Evolutionary conservation across 2,329 filamentous ascomycete genomes (phyloP), one percentile per base, ranked within the genome.

Genomic region (Fusarium aywerte): DNA sequence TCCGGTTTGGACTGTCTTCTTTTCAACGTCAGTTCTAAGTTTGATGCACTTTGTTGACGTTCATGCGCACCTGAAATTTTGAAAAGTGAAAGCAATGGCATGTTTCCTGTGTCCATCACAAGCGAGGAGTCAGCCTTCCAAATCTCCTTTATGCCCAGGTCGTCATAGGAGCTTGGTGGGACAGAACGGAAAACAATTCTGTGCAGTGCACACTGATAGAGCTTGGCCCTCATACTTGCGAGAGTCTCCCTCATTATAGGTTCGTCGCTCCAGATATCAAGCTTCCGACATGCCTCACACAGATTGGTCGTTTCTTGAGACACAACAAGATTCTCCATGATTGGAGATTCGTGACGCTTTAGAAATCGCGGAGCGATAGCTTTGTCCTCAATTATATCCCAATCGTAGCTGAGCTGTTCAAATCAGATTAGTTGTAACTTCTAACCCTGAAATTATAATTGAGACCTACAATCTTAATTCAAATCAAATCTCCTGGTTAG

Each of bases 351-450:
- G 16, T 47, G 23, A 7, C 21, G 20, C 18, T 6, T 16, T 3
- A 62, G 25, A 20, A 61, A 7, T n/a, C 2, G 11, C 16, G 43
- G 38, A 16, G 57, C 45, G 16, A 67, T 36, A 7, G 42, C 4
- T n/a, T 18, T 40, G 20, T 65, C 64, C 12, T 67, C 52, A 8
- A 51, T 15, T 16, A 58, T 13, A 6, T 54, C 38, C 64, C 62
- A 67, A 21, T 10, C 54, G n/a, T 62, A 23, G 36, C 62, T 39
- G 9, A 67, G 58, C 61, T 67, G 20, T 35, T 5, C 2, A 16
- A 23, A 7, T 66, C 15, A 64, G 48, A 25, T 10, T 27, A 5
- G 10, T 21, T 1, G 18, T 15, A 15, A 6, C 20, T 5, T 23
- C 4, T 39, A 2, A 3, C 3, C 12, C 6, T 4, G 4, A 9